Evolutionary conservation across 2,329 filamentous ascomycete species (phyloP), one percentile per base, ranked within the genome.

Genomic region (Pestalotiopsis sp.): DNA sequence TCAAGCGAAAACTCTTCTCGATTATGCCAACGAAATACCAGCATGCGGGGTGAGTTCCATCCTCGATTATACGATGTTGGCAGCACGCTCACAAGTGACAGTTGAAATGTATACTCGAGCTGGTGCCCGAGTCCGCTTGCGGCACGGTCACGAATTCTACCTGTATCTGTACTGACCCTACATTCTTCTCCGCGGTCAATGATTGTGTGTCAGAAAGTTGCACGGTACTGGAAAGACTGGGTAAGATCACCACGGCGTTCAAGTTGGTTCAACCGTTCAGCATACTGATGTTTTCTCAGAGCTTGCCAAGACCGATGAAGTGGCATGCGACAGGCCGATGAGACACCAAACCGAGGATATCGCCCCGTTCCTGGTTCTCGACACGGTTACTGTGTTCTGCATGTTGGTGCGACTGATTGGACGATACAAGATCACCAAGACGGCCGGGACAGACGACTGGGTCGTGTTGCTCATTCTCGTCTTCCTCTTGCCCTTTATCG

Each of bases 171-270:
- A 74, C 67, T 12, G 64, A 70, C 69, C 70, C 69, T 57, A 27
- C 64, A 67, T 67, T 69, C n/a, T 66, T 41, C n/a, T 12, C 20
- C 11, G 61, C 49, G 6, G 57, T 68, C 13, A 49, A 63, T 13
- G 59, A 79, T 60, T 81, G 85, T 12, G 85, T 76, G 55, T 74
- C 74, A 23, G 39, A 17, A 12, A 69, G 27, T 1, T 70, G 70
- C 57, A 68, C 68, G 12, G 57, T 70, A n/a, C n/a, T 65, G 13
- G 64, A 71, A 14, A 38, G 57, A 23, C 52, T 68, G 3, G 7
- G 68, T 66, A 60, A 13, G 65, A 49, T 11, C 14, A 38, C 31
- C 11, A 9, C 9, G 12, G 12, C 20, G 14, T 2, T 55, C 13
- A 2, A 7, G 17, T 49, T n/a, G 20, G 20, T 17, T 2, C 20